These are phyloP conservation scores for Lactarius pseudohatsudake DNA, from an alignment of 768 basidiomycete species.

Conservation along the genomic window DNA sequence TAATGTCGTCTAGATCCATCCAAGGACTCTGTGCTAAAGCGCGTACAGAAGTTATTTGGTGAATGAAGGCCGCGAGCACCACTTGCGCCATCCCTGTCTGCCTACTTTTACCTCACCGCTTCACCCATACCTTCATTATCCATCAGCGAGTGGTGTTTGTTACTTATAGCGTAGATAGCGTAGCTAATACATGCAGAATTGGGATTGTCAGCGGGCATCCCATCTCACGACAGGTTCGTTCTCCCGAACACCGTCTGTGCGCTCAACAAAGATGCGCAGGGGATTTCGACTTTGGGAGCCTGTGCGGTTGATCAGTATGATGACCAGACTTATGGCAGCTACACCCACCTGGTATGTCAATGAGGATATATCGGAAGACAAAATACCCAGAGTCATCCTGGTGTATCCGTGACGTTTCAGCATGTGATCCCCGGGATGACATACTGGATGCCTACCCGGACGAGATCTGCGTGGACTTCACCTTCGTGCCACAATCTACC, in stretches of 20 bases:
- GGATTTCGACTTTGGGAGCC: constrained; percentile 63
- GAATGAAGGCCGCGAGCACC: constrained; percentile 51
- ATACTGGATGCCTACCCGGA: constrained; percentile 52
- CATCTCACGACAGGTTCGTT: constrained; percentile 72
- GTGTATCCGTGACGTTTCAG: constrained; percentile 1
- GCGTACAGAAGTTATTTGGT: constrained; percentile 95
- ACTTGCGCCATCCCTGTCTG: background rate
- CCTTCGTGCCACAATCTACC: constrained; percentile 64
- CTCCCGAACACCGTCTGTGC: constrained; percentile 62
- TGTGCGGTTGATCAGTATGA: constrained; percentile 36
- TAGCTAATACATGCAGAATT: constrained; percentile 32
- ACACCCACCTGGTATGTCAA: constrained; percentile 75
- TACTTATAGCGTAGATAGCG: constrained; percentile 17
- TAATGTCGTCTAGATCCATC: constrained; percentile 66
- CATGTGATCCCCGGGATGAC: background rate
- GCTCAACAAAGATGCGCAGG: constrained; percentile 69
- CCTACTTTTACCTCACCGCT: background rate
- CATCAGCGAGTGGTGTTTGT: background rate
- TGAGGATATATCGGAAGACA: constrained; percentile 71
- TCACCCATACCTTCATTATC: background rate
- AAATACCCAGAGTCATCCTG: constrained; percentile 79
- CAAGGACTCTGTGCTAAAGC: constrained; percentile 93
- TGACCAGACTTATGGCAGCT: constrained; percentile 32
- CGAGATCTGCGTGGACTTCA: constrained; percentile 76
- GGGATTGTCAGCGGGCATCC: constrained; percentile 37